A percentile compares a stretch with the other conserved stretches of the same genome.
These are phyloP conservation scores for Penicillium egyptiacum DNA, from an alignment of 495 filamentous ascomycete genomes.

Conservation along the genomic window DNA sequence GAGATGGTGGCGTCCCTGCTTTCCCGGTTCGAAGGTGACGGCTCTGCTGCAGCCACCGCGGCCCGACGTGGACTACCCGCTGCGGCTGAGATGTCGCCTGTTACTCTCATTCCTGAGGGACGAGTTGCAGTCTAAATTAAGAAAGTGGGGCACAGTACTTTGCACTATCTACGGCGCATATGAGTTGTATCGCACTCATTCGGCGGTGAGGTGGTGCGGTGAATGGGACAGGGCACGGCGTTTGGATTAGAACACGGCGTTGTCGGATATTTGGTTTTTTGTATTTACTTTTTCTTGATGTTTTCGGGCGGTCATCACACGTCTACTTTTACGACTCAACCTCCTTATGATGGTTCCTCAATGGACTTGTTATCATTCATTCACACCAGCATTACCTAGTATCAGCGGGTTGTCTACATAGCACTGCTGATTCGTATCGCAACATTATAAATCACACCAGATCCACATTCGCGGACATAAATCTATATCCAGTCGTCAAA, in stretches of 20 bases:
- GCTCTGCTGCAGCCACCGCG: not conserved
- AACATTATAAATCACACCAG: not conserved
- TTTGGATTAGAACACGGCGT: not conserved
- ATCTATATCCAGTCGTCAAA: not conserved
- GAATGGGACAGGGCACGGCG: constrained; percentile 1
- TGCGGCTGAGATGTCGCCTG: constrained; percentile 14
- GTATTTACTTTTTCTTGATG: not conserved
- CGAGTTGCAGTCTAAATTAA: constrained; percentile 13
- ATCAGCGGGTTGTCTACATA: not conserved
- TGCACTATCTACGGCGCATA: not conserved
- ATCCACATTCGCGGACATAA: not conserved
- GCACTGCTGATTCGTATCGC: not conserved
- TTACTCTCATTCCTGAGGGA: constrained; percentile 16
- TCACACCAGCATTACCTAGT: not conserved
- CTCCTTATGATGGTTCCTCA: not conserved
- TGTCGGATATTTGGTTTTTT: not conserved
- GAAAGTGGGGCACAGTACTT: not conserved
- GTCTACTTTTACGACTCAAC: not conserved
- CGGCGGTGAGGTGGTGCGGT: not conserved
- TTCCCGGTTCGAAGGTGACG: constrained; percentile 29
- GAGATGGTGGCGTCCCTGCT: constrained; percentile 46
- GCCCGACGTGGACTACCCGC: constrained; percentile 11
- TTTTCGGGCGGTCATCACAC: not conserved
- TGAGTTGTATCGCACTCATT: not conserved
- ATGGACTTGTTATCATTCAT: not conserved